Percentiles rank a stretch among this genome's conserved stretches.
phyloP scores from a whole-genome alignment of 768 basidiomycete genomes.

The Candolleomyces eurysporus region DNA sequence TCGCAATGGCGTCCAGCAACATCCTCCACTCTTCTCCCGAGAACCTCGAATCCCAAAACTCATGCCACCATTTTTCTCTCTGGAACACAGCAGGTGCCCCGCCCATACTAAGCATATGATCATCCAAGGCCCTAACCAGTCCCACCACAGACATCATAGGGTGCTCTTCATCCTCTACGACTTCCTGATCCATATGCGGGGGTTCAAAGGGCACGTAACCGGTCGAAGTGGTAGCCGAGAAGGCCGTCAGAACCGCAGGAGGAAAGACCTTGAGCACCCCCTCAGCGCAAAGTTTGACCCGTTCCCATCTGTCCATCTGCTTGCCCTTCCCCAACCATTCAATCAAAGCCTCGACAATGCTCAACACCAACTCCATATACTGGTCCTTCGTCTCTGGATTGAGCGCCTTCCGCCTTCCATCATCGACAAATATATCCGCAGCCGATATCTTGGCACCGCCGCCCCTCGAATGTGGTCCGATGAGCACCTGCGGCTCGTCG shows the following conservation, averaged over 20 bases:
- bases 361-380: conserved; percentile 21
- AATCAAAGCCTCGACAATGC: conserved; percentile 24
- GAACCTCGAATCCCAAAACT: conserved; percentile 23
- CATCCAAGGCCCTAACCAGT: conserved; percentile 16
- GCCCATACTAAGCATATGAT: conserved; percentile 16
- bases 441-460: too few relatives aligned
- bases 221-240: not conserved
- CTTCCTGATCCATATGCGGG: conserved; percentile 11
- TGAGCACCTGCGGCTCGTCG: not conserved
- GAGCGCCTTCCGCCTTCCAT: conserved; percentile 2
- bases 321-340: conserved; percentile 21
- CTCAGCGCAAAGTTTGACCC: conserved; percentile 28
- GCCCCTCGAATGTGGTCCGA: not conserved
- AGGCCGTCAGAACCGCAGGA: not conserved
- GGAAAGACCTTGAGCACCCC: conserved; percentile 29
- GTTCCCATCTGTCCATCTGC: conserved; percentile 22
- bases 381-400: conserved; percentile 7
- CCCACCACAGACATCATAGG: conserved; percentile 19
- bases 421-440: too few relatives aligned
- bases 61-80: conserved; percentile 21
- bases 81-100: conserved; percentile 15
- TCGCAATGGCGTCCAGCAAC: conserved; percentile 8
- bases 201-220: not conserved
- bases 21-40: conserved; percentile 20
- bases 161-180: conserved; percentile 16